Evolutionary conservation across 768 basidiomycete genomes (phyloP).

Genomic region (Suillus spraguei): DNA sequence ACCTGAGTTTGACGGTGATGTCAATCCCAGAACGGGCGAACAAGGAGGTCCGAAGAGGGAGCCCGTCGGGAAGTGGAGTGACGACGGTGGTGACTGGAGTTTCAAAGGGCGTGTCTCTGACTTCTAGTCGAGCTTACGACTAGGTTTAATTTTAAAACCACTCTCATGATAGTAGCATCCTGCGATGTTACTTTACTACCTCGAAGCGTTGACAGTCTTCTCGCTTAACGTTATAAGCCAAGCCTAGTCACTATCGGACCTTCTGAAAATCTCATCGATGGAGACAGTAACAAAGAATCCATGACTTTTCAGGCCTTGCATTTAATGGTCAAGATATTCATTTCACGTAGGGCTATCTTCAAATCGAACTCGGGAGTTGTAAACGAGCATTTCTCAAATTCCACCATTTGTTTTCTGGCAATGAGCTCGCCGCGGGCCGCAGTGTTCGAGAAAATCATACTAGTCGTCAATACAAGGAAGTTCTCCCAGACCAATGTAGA

Average conservation of each 20-base stretch:
- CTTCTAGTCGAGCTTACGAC: slow-evolving; percentile 47
- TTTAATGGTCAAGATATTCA: neutral
- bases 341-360: neutral
- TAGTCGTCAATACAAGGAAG: neutral
- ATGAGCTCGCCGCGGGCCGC: neutral
- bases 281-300: neutral
- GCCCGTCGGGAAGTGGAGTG: slow-evolving; percentile 65
- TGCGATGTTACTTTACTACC: neutral
- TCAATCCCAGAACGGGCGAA: slow-evolving; percentile 84
- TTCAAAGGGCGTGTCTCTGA: slow-evolving; percentile 89
- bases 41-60: slow-evolving; percentile 86
- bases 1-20: slow-evolving; percentile 78
- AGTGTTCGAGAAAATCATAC: neutral
- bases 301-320: neutral
- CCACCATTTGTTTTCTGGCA: neutral
- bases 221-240: neutral
- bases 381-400: neutral
- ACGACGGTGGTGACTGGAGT: slow-evolving; percentile 80
- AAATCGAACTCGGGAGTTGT: too few species aligned
- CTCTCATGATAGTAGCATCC: neutral
- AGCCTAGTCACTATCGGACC: neutral
- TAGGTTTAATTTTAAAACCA: neutral
- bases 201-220: neutral
- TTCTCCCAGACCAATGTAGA: neutral
- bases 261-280: neutral